Evolutionary conservation across 192 early-diverging fungal genomes (phyloP).

Genomic region (Umbelopsis sp.): DNA sequence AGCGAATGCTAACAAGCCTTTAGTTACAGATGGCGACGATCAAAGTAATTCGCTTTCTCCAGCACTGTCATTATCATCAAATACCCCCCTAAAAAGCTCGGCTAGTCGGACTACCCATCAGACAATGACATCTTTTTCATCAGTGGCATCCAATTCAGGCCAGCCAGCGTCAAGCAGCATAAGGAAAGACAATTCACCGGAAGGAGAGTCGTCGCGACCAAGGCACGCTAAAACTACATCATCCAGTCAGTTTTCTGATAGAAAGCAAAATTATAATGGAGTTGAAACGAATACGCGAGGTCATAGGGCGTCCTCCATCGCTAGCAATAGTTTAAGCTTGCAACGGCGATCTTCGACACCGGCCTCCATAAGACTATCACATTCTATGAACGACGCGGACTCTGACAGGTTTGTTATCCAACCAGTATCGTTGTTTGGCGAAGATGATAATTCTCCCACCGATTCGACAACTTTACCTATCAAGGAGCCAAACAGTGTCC

Average conservation of each 20-base stretch:
- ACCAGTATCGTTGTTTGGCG: neutral
- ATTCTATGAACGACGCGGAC: slow-evolving; percentile 1
- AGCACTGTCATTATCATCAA: slow-evolving; percentile 15
- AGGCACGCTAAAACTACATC: neutral
- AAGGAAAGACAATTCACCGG: neutral
- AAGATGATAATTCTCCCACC: neutral
- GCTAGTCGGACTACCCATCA: neutral
- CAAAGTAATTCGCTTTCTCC: neutral
- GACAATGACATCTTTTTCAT: slow-evolving; percentile 3
- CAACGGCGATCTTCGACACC: slow-evolving; percentile 11
- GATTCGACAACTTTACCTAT: slow-evolving; percentile 17
- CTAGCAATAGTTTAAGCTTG: neutral
- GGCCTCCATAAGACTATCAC: neutral
- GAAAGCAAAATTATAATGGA: neutral
- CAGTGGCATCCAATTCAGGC: neutral
- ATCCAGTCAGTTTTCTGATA: neutral
- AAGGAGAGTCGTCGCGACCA: neutral
- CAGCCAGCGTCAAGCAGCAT: neutral
- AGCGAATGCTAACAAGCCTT: neutral
- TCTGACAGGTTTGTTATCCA: slow-evolving; percentile 1
- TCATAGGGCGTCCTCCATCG: neutral
- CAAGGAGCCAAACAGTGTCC: slow-evolving; percentile 35
- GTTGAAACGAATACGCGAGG: neutral
- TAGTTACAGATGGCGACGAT: slow-evolving; percentile 3
- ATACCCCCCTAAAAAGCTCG: neutral